Percentiles rank a stretch among this genome's conserved stretches.
Evolutionary conservation across 352 stramenopile genomes (phyloP).

Genomic region (Phytopythium ostracodes): DNA sequence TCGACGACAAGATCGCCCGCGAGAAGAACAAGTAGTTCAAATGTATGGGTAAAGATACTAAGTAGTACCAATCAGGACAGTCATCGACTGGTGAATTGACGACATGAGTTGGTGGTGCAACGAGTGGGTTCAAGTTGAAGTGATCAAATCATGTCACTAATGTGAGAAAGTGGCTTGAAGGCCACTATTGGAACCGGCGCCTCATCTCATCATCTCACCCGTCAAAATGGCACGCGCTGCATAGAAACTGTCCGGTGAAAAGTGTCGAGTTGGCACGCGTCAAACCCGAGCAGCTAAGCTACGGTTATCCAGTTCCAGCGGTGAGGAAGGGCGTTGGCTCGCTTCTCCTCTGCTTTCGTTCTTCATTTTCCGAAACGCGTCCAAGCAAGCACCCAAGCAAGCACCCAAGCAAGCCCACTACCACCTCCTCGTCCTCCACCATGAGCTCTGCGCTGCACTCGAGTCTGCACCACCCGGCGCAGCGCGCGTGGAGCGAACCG

Average conservation of each 20-base stretch:
- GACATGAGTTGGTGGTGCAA: background rate
- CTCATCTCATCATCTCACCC: background rate
- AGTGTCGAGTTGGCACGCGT: constrained; percentile 1
- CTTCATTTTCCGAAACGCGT: constrained; percentile 2
- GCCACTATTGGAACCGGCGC: background rate
- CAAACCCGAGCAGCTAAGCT: no score
- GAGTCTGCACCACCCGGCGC: constrained; percentile 73
- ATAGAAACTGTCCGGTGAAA: background rate
- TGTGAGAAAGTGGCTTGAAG: background rate
- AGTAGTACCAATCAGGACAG: no score
- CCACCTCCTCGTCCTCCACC: background rate
- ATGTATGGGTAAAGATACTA: no score
- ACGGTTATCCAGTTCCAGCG: background rate
- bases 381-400: background rate
- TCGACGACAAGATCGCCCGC: constrained; percentile 70
- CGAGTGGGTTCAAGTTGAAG: background rate
- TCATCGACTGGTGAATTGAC: background rate
- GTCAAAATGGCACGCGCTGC: background rate
- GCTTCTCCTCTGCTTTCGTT: background rate
- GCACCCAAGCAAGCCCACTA: background rate
- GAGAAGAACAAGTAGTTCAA: constrained; percentile 29
- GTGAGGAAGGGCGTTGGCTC: background rate
- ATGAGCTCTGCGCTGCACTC: constrained; percentile 51
- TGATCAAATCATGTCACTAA: background rate
- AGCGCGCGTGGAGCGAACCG: constrained; percentile 84